Evolutionary conservation across 768 basidiomycete species (phyloP).

Genomic region (Hebeloma cylindrosporum): DNA sequence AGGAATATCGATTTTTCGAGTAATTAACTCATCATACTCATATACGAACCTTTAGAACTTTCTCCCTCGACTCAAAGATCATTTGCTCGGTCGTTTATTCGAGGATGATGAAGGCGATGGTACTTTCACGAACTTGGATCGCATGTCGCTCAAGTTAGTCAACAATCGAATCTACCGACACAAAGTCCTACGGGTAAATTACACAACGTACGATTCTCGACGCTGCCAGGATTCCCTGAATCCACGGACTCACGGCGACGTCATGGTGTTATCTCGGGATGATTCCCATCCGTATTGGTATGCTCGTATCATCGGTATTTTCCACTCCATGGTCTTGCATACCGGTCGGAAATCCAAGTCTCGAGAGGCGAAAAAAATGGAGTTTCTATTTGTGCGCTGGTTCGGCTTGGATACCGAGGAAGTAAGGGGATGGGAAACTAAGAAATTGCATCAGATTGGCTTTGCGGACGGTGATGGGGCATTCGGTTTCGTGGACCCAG

Average conservation of each 20-base stretch:
- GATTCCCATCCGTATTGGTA: slow-evolving; percentile 37
- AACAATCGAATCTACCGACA: slow-evolving; percentile 30
- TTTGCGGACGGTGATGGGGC: slow-evolving; percentile 32
- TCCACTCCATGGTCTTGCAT: slow-evolving; percentile 29
- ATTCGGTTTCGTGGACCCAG: slow-evolving; percentile 51
- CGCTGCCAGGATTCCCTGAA: slow-evolving; percentile 43
- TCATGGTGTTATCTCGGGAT: slow-evolving; percentile 33
- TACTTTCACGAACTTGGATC: slow-evolving; percentile 14
- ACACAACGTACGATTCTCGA: slow-evolving; percentile 45
- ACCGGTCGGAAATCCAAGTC: slow-evolving; percentile 3
- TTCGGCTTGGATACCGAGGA: slow-evolving; percentile 12
- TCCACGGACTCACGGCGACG: slow-evolving; percentile 31
- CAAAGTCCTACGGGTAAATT: slow-evolving; percentile 36
- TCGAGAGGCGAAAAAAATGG: slow-evolving; percentile 13
- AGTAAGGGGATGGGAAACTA: slow-evolving; percentile 12
- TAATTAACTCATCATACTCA: neutral
- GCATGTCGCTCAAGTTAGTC: slow-evolving; percentile 19
- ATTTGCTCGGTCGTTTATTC: slow-evolving; percentile 28
- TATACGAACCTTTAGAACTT: slow-evolving; percentile 22
- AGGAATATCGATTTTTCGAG: neutral
- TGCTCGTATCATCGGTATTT: slow-evolving; percentile 31
- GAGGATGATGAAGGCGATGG: slow-evolving; percentile 24
- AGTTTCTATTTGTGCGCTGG: slow-evolving; percentile 31
- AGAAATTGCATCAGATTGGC: slow-evolving; percentile 22
- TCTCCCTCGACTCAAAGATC: slow-evolving; percentile 26